These are phyloP conservation scores for Austroboletus novae-zelandiae DNA, from an alignment of 1,284 basidiomycete genomes.

Conservation along the genomic window DNA sequence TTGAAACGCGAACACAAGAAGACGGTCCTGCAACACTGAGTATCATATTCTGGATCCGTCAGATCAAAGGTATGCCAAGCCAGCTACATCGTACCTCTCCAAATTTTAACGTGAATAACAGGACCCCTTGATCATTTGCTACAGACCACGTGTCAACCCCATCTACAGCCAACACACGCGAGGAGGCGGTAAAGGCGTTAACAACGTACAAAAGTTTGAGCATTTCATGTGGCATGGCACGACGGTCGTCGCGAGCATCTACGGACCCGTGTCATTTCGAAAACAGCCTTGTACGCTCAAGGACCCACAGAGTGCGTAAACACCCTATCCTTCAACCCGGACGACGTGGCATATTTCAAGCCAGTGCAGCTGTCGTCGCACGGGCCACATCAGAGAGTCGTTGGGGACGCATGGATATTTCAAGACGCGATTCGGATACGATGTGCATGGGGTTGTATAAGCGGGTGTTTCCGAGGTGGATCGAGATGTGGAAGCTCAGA, in stretches of 20 bases:
- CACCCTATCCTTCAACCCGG: conserved; percentile 96
- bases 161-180: conserved; percentile 91
- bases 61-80: conserved; percentile 83
- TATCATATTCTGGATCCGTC: conserved; percentile 83
- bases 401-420: conserved; percentile 99
- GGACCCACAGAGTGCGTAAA: conserved; percentile 61
- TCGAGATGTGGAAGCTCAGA: conserved; percentile 49
- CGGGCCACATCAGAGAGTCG: conserved; percentile 87
- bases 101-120: conserved; percentile 27
- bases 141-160: conserved; percentile 86
- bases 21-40: conserved; percentile 94
- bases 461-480: conserved; percentile 86
- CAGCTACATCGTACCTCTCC: not conserved
- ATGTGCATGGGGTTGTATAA: conserved; percentile 92
- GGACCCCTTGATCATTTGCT: conserved; percentile 87
- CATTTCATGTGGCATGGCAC: conserved; percentile 82
- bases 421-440: conserved; percentile 96
- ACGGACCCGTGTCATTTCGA: conserved; percentile 89
- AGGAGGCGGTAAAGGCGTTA: conserved; percentile 85
- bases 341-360: conserved; percentile 92
- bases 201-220: conserved; percentile 98
- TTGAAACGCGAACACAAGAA: conserved; percentile 97
- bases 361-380: conserved; percentile 88
- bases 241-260: conserved; percentile 83
- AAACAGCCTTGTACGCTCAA: conserved; percentile 72